Evolutionary conservation across 169 alveolate genomes (phyloP).

Genomic region (Plasmodium yoelii): DNA sequence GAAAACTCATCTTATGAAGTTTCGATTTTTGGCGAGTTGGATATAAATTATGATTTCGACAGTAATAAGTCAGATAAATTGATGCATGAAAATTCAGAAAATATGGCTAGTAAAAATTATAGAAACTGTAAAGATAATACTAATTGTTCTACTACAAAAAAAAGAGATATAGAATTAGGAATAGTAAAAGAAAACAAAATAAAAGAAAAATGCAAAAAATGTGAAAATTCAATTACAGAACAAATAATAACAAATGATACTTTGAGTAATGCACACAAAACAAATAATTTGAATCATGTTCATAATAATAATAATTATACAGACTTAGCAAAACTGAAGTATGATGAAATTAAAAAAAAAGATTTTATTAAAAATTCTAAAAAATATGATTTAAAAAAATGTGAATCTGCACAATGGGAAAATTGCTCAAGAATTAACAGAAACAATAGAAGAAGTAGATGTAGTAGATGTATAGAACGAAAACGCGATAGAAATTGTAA

Average conservation of each 20-base stretch:
- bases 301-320: neutral
- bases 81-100: neutral
- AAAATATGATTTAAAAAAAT: too few species aligned
- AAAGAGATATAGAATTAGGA: neutral
- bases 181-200: neutral
- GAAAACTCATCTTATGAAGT: slow-evolving; percentile 46
- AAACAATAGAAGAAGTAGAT: neutral
- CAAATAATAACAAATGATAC: too few species aligned
- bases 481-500: neutral
- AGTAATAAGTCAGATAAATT: neutral
- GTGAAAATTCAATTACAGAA: too few species aligned
- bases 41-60: slow-evolving; percentile 26
- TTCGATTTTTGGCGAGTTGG: slow-evolving; percentile 43
- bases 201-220: neutral
- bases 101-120: neutral
- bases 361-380: too few species aligned
- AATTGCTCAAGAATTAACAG: neutral
- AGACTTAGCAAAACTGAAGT: neutral
- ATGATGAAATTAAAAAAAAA: neutral
- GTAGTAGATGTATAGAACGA: neutral
- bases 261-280: too few species aligned
- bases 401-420: neutral
- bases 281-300: neutral
- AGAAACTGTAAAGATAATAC: neutral
- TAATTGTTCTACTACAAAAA: neutral